These are phyloP conservation scores for Pleodorina starrii DNA, from an alignment of 139 green algal species.

Conservation along the genomic window DNA sequence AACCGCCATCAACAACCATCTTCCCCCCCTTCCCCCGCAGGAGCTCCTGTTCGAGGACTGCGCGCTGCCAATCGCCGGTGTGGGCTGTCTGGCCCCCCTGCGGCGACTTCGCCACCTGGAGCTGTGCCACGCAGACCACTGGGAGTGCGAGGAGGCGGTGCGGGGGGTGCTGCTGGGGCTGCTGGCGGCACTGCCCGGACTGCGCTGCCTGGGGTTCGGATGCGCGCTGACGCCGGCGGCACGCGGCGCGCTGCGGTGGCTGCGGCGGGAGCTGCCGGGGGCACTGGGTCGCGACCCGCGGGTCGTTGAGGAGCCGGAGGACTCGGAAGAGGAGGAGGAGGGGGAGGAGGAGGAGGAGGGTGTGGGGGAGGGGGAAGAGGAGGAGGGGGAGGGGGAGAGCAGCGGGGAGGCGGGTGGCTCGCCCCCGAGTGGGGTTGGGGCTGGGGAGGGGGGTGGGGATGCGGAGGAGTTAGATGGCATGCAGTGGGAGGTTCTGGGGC, in stretches of 20 bases:
- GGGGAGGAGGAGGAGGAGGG: not conserved
- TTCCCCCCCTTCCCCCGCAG: not conserved
- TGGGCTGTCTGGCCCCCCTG: conserved; percentile 13
- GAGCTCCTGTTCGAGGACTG: conserved; percentile 7
- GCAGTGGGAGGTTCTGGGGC: not conserved
- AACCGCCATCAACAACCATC: not conserved
- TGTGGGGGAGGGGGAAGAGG: not conserved
- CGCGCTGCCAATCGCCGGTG: not conserved
- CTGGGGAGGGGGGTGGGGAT: not conserved
- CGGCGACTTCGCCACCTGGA: not conserved
- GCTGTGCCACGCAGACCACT: conserved; percentile 19
- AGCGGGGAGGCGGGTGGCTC: not conserved
- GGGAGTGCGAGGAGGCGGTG: not conserved
- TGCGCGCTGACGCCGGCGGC: not conserved
- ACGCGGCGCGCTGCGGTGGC: conserved; percentile 1
- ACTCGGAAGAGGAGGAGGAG: not conserved
- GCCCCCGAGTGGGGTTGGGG: no score
- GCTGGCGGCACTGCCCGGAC: not conserved
- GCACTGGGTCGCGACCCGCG: conserved; percentile 1
- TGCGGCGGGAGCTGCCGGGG: not conserved
- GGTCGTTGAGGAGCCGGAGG: conserved; percentile 31
- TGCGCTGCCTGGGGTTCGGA: not conserved
- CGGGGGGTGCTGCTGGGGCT: conserved; percentile 1
- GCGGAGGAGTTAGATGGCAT: not conserved
- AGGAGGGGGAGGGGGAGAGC: not conserved